Percentiles rank a stretch among this genome's conserved stretches.
phyloP scores from a whole-genome alignment of 108 stramenopile species.

The Poteriospumella lacustris region DNA sequence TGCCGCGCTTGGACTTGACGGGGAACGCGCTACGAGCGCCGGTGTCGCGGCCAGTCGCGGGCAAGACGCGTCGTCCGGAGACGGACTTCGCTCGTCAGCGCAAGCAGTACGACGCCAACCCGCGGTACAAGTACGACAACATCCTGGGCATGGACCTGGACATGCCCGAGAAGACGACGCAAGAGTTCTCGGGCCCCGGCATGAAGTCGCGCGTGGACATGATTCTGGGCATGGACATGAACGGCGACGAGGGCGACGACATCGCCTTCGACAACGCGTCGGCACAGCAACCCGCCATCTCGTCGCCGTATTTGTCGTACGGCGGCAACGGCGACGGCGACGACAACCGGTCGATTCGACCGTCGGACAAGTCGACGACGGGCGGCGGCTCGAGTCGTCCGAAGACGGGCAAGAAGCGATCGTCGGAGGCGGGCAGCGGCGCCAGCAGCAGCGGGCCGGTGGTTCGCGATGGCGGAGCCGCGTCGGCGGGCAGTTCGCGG shows the following conservation, averaged over 20 bases:
- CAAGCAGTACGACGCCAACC: slow-evolving; percentile 63
- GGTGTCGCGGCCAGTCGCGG: slow-evolving; percentile 44
- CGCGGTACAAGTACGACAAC: slow-evolving; percentile 64
- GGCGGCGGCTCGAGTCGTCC: too few relatives aligned
- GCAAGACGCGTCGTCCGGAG: slow-evolving; percentile 61
- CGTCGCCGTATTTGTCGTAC: slow-evolving; percentile 2
- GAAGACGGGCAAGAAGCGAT: background rate
- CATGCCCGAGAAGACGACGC: slow-evolving; percentile 58
- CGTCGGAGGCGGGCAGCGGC: background rate
- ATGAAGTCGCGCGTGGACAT: slow-evolving; percentile 41
- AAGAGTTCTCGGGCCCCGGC: slow-evolving; percentile 64
- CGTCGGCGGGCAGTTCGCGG: background rate
- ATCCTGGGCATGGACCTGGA: slow-evolving; percentile 65
- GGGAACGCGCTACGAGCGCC: slow-evolving; percentile 51
- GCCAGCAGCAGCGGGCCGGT: background rate
- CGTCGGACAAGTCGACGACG: background rate
- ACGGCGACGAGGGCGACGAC: slow-evolving; percentile 33
- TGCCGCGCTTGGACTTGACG: slow-evolving; percentile 42
- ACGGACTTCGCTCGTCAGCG: slow-evolving; percentile 67
- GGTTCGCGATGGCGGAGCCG: background rate
- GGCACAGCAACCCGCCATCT: background rate
- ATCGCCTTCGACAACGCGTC: background rate
- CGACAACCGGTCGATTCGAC: background rate
- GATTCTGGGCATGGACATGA: slow-evolving; percentile 16
- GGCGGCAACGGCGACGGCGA: background rate